phyloP scores from a whole-genome alignment of 2,329 filamentous ascomycete species.

The Fusarium sulawesiense region DNA sequence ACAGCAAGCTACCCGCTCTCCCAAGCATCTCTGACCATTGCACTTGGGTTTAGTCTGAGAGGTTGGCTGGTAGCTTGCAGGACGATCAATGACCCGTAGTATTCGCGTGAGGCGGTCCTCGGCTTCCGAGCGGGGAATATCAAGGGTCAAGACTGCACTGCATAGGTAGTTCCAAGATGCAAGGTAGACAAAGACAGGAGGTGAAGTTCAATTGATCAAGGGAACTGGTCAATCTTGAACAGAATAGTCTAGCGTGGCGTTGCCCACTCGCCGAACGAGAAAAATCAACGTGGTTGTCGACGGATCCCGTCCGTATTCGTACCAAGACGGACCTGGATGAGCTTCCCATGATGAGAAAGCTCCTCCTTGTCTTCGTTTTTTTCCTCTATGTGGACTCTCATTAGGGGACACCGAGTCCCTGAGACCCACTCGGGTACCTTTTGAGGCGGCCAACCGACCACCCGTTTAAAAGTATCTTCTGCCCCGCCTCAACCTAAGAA shows the following conservation, averaged over 20 bases:
- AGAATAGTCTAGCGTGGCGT: neutral
- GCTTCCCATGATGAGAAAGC: constrained; percentile 32
- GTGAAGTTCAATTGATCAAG: constrained; percentile 7
- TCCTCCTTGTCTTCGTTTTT: constrained; percentile 28
- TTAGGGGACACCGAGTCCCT: constrained; percentile 26
- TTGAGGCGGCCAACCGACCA: constrained; percentile 23
- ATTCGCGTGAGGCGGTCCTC: constrained; percentile 36
- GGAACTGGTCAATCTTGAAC: neutral
- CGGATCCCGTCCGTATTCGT: constrained; percentile 36
- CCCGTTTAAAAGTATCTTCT: constrained; percentile 31
- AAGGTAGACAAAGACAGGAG: neutral
- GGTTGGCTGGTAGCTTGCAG: constrained; percentile 18
- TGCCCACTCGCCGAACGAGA: constrained; percentile 41
- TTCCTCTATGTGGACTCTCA: constrained; percentile 19
- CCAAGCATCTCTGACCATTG: constrained; percentile 1
- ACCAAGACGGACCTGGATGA: constrained; percentile 25
- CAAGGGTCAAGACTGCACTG: constrained; percentile 15
- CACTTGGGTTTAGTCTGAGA: constrained; percentile 13
- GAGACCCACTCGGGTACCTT: constrained; percentile 33
- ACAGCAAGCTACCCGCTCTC: neutral
- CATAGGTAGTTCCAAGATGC: neutral
- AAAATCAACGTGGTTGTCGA: constrained; percentile 44
- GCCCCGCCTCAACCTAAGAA: constrained; percentile 30
- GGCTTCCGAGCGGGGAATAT: constrained; percentile 44
- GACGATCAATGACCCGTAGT: constrained; percentile 32